Conservation (phyloP, 768 basidiomycete genomes). For the Cystobasidium tubakii region DNA sequence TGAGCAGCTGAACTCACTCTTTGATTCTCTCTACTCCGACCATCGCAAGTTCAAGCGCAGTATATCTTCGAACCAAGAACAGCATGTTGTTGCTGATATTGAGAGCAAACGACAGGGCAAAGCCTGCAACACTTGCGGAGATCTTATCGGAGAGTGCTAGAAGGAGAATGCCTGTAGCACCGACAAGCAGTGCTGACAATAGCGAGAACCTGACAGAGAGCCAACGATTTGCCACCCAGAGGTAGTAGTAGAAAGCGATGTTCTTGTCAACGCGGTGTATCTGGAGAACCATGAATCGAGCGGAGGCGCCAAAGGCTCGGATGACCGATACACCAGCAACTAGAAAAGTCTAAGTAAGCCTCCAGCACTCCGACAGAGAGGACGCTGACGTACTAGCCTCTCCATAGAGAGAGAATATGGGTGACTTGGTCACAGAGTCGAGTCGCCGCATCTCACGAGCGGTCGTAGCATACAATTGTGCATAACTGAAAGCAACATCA, state of each 20-base stretch:
- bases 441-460: slow-evolving; percentile 52
- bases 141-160: slow-evolving; percentile 39
- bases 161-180: slow-evolving; percentile 40
- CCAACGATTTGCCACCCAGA: slow-evolving; percentile 45
- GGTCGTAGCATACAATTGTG: slow-evolving; percentile 48
- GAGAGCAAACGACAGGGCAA: slow-evolving; percentile 38
- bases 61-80: slow-evolving; percentile 45
- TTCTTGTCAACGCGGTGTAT: slow-evolving; percentile 43
- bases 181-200: slow-evolving; percentile 41
- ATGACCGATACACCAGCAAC: slow-evolving; percentile 47
- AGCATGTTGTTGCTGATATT: slow-evolving; percentile 44
- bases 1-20: slow-evolving; percentile 36
- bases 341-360: background rate
- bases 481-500: slow-evolving; percentile 37
- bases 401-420: slow-evolving; percentile 46
- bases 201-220: slow-evolving; percentile 44
- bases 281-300: slow-evolving; percentile 41
- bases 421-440: slow-evolving; percentile 50
- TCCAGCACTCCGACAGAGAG: background rate
- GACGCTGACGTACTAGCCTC: slow-evolving; percentile 41
- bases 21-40: slow-evolving; percentile 47
- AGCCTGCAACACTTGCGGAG: slow-evolving; percentile 41
- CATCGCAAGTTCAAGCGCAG: slow-evolving; percentile 45
- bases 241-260: slow-evolving; percentile 43
- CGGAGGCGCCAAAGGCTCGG: slow-evolving; percentile 45